Conservation (phyloP, 2,329 filamentous ascomycete species). For the Pyricularia pennisetigena region DNA sequence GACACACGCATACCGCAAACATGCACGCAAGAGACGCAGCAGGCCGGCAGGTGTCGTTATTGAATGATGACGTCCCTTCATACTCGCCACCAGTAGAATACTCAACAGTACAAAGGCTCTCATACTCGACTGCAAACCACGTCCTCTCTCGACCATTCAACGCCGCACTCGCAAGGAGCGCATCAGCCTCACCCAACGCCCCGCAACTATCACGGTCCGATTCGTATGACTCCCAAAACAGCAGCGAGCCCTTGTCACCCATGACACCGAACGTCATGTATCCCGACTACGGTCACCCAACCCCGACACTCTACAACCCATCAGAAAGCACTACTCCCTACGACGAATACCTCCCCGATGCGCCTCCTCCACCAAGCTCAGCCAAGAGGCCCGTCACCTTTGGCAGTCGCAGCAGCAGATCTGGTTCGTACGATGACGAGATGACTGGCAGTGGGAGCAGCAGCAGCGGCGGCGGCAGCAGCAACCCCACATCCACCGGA, state of each 20-base stretch:
- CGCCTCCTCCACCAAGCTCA: constrained; percentile 14
- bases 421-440: constrained; percentile 39
- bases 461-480: constrained; percentile 9
- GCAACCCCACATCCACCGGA: constrained; percentile 19
- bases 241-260: constrained; percentile 43
- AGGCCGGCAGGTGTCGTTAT: constrained; percentile 47
- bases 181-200: constrained; percentile 38
- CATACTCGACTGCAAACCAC: constrained; percentile 25
- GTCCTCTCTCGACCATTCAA: constrained; percentile 22
- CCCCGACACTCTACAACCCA: constrained; percentile 1
- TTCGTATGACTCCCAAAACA: constrained; percentile 51
- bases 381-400: neutral
- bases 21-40: constrained; percentile 48
- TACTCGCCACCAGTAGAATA: neutral
- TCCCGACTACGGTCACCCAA: constrained; percentile 11
- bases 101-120: constrained; percentile 10
- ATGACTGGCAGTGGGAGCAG: constrained; percentile 27
- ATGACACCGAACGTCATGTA: constrained; percentile 41
- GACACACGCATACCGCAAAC: constrained; percentile 9
- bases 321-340: constrained; percentile 18
- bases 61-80: constrained; percentile 41
- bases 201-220: constrained; percentile 50
- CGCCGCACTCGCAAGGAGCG: constrained; percentile 23
- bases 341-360: constrained; percentile 22
- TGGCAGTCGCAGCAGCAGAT: constrained; percentile 3